Conservation (phyloP, 1,284 basidiomycete species). For the Ustilago vetiveriae region DNA sequence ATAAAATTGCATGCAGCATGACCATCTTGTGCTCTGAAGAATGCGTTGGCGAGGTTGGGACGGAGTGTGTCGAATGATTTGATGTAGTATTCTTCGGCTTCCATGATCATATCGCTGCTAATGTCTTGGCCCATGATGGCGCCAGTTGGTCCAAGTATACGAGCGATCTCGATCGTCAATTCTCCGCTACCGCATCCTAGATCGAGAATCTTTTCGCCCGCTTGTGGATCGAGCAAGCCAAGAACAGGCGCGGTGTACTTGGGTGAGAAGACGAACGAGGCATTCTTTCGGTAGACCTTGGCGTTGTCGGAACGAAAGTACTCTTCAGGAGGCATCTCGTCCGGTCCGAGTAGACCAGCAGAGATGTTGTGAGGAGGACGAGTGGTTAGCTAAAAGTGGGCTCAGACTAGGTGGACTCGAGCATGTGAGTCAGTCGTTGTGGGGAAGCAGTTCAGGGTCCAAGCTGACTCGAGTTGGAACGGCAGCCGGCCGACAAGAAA, state of each 20-base stretch:
- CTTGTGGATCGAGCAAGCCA: slow-evolving; percentile 37
- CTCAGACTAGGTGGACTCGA: too few species aligned
- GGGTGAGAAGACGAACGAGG: slow-evolving; percentile 48
- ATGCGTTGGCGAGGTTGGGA: neutral
- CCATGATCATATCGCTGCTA: slow-evolving; percentile 36
- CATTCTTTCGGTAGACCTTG: slow-evolving; percentile 38
- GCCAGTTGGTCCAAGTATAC: slow-evolving; percentile 9
- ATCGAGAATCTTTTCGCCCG: slow-evolving; percentile 44
- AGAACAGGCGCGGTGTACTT: slow-evolving; percentile 39
- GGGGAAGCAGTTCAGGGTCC: neutral
- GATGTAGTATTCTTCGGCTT: slow-evolving; percentile 5
- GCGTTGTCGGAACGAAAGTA: slow-evolving; percentile 42
- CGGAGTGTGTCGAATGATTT: neutral
- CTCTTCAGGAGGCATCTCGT: neutral
- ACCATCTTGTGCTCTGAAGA: slow-evolving; percentile 21
- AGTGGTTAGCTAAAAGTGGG: too few species aligned
- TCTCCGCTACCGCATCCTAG: slow-evolving; percentile 47
- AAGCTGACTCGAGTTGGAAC: neutral
- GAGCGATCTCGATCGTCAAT: slow-evolving; percentile 29
- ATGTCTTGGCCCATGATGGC: slow-evolving; percentile 29
- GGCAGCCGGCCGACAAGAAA: neutral
- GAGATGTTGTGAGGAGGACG: neutral
- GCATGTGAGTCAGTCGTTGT: too few species aligned
- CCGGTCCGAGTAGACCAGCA: neutral
- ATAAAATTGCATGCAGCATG: slow-evolving; percentile 4